Base-by-base conservation (phyloP, 352 stramenopile species). In the Phytophthora crassamura region DNA sequence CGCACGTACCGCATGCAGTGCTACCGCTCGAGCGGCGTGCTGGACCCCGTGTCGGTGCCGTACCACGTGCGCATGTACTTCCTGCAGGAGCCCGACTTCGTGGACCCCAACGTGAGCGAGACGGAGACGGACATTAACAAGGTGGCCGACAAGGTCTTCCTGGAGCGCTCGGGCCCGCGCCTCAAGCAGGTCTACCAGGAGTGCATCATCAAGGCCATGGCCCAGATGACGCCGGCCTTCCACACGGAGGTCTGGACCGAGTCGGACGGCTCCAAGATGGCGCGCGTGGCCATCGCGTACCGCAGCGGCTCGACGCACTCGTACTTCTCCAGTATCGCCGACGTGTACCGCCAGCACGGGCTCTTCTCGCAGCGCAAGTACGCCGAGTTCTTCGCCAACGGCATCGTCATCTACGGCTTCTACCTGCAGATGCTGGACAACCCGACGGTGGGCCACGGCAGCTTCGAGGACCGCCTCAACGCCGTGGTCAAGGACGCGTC, bases 11-110 rank as follows among this genome's bases (percentile, higher is more conserved):
- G 86, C 48, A 82, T 94, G 61, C 86, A 94, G 64, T 94, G 86
- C 83, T 94, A 94, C 78, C 86, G 86, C 54, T 91, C 82, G 14
- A 88, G 72, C 54, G 86, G 86, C 33, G 81, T 94, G 65, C 63
- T 94, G n/a, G 86, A 94, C 66, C 62, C 84, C 4, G 57, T 72
- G n/a, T 54, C 78, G 12, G 83, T 94, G 54, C 86, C 86, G 4
- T 93, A 84, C 52, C 86, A 94, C 67, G 83, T 94, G 61, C 84
- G 86, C 64, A 89, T 94, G 77, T 94, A 94, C 69, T 94, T 94
- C 64, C 52, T 94, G 43, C 82, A 91, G 57, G 55, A 91, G 64
- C 84, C 86, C 4, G 59, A 91, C 67, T 94, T 80, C 53, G 77
- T 84, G 5, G 72, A 88, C 35, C 72, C 82, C 5, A 85, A 69